phyloP scores from a whole-genome alignment of 164 flowering plant genomes.

The Nelumbo lutea region DNA sequence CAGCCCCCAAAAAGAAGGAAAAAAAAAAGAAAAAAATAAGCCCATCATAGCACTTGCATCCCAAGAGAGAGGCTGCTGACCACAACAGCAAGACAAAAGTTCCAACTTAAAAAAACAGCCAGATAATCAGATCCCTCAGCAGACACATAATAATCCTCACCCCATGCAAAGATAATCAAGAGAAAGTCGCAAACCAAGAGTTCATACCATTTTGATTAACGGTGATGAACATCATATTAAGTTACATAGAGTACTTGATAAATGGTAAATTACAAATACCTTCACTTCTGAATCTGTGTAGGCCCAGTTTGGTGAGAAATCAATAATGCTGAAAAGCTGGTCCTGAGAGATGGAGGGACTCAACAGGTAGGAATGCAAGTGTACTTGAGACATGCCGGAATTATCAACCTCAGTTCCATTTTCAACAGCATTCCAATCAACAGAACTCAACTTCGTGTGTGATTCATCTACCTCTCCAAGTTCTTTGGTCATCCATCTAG shows the following conservation, averaged over 20 bases:
- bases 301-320: slow-evolving; percentile 78
- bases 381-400: slow-evolving; percentile 48
- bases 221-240: too few relatives aligned
- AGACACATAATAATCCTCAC: too few relatives aligned
- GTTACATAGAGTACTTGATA: background rate
- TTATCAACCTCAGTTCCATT: slow-evolving; percentile 38
- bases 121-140: too few relatives aligned
- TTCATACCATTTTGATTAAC: too few relatives aligned
- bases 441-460: slow-evolving; percentile 33
- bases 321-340: slow-evolving; percentile 60
- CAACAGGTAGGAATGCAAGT: slow-evolving; percentile 42
- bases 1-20: too few relatives aligned
- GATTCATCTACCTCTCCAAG: slow-evolving; percentile 48
- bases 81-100: too few relatives aligned
- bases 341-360: slow-evolving; percentile 72
- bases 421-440: slow-evolving; percentile 46
- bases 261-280: slow-evolving; percentile 25
- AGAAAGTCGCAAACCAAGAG: too few relatives aligned
- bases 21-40: too few relatives aligned
- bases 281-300: slow-evolving; percentile 48
- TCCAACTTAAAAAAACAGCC: too few relatives aligned
- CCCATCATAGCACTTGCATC: too few relatives aligned
- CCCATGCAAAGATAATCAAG: too few relatives aligned
- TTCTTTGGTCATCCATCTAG: slow-evolving; percentile 70
- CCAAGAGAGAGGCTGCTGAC: too few relatives aligned